Conservation (phyloP, 352 stramenopile species). For the Globisporangium middletonii region DNA sequence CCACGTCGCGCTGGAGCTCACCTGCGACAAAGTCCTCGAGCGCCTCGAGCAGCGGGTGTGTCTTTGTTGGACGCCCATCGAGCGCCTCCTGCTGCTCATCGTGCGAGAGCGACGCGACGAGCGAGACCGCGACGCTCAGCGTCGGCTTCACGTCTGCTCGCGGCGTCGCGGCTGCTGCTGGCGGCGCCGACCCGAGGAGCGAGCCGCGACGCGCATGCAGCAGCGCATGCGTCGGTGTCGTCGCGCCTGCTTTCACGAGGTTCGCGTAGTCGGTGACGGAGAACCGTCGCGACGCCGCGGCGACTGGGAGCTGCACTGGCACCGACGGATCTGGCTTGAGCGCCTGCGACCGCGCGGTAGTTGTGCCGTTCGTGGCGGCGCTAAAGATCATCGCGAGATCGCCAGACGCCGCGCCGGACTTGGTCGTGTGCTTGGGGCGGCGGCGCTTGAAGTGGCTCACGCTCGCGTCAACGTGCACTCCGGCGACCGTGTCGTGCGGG, state of each 20-base stretch:
- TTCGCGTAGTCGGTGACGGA: slow-evolving; percentile 7
- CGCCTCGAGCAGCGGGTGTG: slow-evolving; percentile 53
- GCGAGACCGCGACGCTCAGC: slow-evolving; percentile 56
- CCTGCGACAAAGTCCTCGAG: slow-evolving; percentile 61
- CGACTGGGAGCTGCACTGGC: neutral
- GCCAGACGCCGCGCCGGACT: neutral
- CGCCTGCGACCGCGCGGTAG: neutral
- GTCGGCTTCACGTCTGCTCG: slow-evolving; percentile 30
- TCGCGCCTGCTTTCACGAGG: neutral
- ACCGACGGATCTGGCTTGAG: too few relatives aligned
- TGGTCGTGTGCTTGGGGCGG: slow-evolving; percentile 12
- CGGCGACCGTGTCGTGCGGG: slow-evolving; percentile 28
- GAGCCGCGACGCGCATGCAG: slow-evolving; percentile 8
- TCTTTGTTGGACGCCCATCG: slow-evolving; percentile 53
- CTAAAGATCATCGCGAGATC: slow-evolving; percentile 30
- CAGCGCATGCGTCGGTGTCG: neutral
- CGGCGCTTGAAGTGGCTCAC: slow-evolving; percentile 58
- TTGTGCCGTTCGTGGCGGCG: neutral
- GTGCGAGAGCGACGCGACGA: slow-evolving; percentile 67
- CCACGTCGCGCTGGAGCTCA: slow-evolving; percentile 24
- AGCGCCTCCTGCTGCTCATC: slow-evolving; percentile 65
- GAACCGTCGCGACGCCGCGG: neutral
- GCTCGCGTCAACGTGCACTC: slow-evolving; percentile 30
- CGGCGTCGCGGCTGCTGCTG: neutral
- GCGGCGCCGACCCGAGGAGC: neutral